Conservation (phyloP, 75 land plant species). For the Pinus albicaulis region DNA sequence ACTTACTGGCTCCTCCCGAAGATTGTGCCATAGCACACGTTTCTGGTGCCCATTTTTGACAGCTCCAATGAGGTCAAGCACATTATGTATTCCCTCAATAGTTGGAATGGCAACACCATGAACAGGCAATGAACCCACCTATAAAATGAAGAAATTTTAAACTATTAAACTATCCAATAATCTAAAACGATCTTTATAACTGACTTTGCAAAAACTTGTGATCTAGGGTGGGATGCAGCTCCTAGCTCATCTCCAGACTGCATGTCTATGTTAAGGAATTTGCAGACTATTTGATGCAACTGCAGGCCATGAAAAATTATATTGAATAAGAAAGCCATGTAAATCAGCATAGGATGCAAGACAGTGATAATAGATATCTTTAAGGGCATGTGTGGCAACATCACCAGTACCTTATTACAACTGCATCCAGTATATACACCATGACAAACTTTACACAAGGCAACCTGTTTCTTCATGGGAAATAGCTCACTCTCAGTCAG, state of each 20-base stretch:
- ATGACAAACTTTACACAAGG: background rate
- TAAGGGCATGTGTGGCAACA: background rate
- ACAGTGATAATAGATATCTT: background rate
- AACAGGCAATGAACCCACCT: conserved; percentile 79
- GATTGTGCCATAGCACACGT: conserved; percentile 86
- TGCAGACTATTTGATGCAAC: background rate
- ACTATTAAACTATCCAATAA: background rate
- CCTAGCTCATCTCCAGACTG: background rate
- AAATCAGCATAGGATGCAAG: background rate
- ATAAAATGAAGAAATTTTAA: conserved; percentile 1
- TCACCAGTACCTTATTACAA: background rate
- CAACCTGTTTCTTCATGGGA: background rate
- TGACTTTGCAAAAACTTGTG: background rate
- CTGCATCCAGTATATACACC: background rate
- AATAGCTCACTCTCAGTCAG: conserved; percentile 1
- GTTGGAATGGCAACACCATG: conserved; percentile 98
- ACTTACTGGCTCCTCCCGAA: conserved; percentile 95
- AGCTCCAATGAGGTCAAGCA: conserved; percentile 78
- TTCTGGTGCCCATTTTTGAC: conserved; percentile 44
- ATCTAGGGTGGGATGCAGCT: background rate
- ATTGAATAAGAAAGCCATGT: background rate
- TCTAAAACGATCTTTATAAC: background rate
- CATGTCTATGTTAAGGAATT: background rate
- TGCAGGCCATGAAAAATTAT: background rate
- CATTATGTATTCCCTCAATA: conserved; percentile 78